A percentile compares a stretch with the other conserved stretches of the same genome.
Evolutionary conservation across 352 stramenopile species (phyloP).

Genomic region (Phytopythium oedochilum): DNA sequence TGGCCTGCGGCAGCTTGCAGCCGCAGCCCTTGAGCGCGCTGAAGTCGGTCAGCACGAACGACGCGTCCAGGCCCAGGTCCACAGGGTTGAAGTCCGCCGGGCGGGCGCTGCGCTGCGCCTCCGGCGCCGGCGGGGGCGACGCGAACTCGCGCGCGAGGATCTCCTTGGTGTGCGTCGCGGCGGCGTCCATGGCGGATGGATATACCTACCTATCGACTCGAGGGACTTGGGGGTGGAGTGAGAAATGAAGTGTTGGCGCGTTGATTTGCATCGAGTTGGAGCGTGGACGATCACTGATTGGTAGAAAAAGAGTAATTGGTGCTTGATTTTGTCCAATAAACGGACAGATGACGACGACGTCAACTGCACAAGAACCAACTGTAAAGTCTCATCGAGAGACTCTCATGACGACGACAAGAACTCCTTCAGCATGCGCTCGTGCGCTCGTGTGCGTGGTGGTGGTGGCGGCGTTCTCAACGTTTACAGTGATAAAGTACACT

Average conservation of each 20-base stretch:
- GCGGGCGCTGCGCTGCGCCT: background rate
- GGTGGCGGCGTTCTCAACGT: too few relatives aligned
- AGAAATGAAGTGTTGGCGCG: too few relatives aligned
- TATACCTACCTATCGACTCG: too few relatives aligned
- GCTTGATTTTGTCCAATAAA: background rate
- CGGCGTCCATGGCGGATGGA: constrained; percentile 55
- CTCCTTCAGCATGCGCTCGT: too few relatives aligned
- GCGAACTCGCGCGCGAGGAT: constrained; percentile 62
- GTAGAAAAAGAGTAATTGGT: background rate
- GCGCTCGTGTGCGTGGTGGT: too few relatives aligned
- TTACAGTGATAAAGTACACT: too few relatives aligned
- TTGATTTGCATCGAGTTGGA: background rate
- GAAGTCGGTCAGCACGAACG: constrained; percentile 84
- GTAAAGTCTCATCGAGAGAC: too few relatives aligned
- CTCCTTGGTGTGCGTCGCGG: constrained; percentile 42
- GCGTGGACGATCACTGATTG: background rate
- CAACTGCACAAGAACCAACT: too few relatives aligned
- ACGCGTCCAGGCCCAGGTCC: constrained; percentile 54
- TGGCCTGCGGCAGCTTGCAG: constrained; percentile 93
- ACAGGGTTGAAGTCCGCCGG: constrained; percentile 44
- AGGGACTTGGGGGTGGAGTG: too few relatives aligned
- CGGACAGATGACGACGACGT: background rate
- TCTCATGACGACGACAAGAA: too few relatives aligned
- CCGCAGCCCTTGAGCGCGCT: constrained; percentile 93
- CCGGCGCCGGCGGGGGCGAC: constrained; percentile 1